These are phyloP conservation scores for Kluyveromyces aestuarii DNA, from an alignment of 805 yeast species.

Conservation along the genomic window DNA sequence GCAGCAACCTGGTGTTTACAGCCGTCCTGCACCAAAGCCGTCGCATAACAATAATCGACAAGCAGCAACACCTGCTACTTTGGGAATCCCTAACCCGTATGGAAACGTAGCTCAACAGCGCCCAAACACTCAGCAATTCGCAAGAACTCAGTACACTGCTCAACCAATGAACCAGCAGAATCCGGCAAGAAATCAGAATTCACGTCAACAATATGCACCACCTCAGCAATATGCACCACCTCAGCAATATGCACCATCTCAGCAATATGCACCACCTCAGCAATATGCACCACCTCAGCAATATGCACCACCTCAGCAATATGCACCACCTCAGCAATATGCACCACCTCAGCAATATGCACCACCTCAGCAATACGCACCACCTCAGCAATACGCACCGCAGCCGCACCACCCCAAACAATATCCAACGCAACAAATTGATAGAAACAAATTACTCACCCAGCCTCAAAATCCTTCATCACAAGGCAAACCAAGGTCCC, in stretches of 20 bases:
- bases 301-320: background rate
- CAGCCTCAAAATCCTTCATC: constrained; percentile 4
- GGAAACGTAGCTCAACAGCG: background rate
- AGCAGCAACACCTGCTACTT: background rate
- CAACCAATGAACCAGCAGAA: constrained; percentile 3
- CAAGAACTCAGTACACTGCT: background rate
- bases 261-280: background rate
- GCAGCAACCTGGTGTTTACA: background rate
- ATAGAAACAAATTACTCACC: constrained; percentile 1
- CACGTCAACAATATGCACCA: constrained; percentile 3
- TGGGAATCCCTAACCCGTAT: background rate
- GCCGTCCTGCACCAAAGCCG: background rate
- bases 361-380: constrained; percentile 10
- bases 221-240: constrained; percentile 4
- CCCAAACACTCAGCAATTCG: background rate
- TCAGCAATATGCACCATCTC: constrained; percentile 6
- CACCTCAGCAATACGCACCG: constrained; percentile 8
- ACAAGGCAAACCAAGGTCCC: constrained; percentile 8
- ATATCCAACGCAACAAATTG: constrained; percentile 3
- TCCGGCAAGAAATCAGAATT: background rate
- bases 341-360: constrained; percentile 4
- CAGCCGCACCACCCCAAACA: constrained; percentile 1
- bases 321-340: constrained; percentile 8
- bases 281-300: constrained; percentile 8
- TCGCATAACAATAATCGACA: background rate